These are phyloP conservation scores for Calonectria naviculata DNA, from an alignment of 2,329 filamentous ascomycete genomes.

Conservation along the genomic window DNA sequence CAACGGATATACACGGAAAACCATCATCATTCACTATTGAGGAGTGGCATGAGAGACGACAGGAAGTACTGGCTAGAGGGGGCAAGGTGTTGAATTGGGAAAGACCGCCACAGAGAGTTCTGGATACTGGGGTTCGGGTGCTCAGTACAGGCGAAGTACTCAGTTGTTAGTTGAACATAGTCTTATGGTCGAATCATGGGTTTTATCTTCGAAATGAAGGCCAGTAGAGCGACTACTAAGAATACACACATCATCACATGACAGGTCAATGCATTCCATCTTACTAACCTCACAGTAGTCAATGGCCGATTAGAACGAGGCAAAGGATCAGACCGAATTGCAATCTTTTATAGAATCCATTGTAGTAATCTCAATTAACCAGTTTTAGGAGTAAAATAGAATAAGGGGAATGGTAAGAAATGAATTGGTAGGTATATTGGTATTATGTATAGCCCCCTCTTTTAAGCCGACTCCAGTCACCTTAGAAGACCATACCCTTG, in stretches of 20 bases:
- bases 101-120: slow-evolving; percentile 31
- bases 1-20: slow-evolving; percentile 8
- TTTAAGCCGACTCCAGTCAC: not conserved
- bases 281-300: not conserved
- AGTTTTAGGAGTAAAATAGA: not conserved
- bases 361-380: not conserved
- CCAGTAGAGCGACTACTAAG: too few relatives aligned
- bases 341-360: not conserved
- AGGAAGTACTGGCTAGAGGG: slow-evolving; percentile 27
- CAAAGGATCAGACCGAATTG: not conserved
- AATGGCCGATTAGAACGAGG: not conserved
- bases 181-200: too few relatives aligned
- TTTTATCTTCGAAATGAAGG: too few relatives aligned
- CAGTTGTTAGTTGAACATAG: too few relatives aligned
- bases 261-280: not conserved
- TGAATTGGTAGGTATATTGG: not conserved
- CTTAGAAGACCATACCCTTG: slow-evolving; percentile 63
- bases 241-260: too few relatives aligned
- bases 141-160: slow-evolving; percentile 25
- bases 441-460: not conserved
- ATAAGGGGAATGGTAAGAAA: not conserved
- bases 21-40: slow-evolving; percentile 1
- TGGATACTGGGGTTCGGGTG: slow-evolving; percentile 12
- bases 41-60: slow-evolving; percentile 22
- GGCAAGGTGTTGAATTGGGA: slow-evolving; percentile 37